Conservation (phyloP, 805 yeast species). For the Zygosaccharomyces gambellarensis region DNA sequence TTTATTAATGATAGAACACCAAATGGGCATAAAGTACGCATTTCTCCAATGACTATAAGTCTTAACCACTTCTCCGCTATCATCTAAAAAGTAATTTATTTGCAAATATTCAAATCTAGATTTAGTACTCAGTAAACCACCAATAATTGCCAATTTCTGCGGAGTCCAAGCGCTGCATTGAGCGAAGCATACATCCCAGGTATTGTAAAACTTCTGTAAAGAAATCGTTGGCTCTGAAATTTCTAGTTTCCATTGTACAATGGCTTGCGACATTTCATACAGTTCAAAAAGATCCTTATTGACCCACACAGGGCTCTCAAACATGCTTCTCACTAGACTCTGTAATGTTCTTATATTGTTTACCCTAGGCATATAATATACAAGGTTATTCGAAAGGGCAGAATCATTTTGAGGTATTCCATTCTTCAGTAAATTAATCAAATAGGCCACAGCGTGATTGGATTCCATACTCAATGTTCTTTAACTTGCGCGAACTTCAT, state of each 20-base stretch:
- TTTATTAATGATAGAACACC: constrained; percentile 10
- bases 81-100: constrained; percentile 22
- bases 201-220: constrained; percentile 19
- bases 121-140: constrained; percentile 25
- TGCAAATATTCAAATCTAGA: constrained; percentile 19
- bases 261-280: constrained; percentile 19
- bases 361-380: constrained; percentile 28
- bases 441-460: constrained; percentile 7
- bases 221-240: constrained; percentile 31
- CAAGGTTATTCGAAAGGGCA: constrained; percentile 23
- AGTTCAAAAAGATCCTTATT: constrained; percentile 12
- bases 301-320: constrained; percentile 13
- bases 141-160: constrained; percentile 19
- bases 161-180: constrained; percentile 22
- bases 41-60: constrained; percentile 22
- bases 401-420: constrained; percentile 2
- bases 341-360: constrained; percentile 11
- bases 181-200: constrained; percentile 21
- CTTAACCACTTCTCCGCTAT: constrained; percentile 14
- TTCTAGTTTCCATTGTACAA: constrained; percentile 29
- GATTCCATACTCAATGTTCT: constrained; percentile 3
- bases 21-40: constrained; percentile 22
- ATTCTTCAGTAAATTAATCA: constrained; percentile 7
- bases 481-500: background rate
- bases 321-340: constrained; percentile 13